Evolutionary conservation across 805 yeast species (phyloP).

Genomic region (Starmerella bacillaris): DNA sequence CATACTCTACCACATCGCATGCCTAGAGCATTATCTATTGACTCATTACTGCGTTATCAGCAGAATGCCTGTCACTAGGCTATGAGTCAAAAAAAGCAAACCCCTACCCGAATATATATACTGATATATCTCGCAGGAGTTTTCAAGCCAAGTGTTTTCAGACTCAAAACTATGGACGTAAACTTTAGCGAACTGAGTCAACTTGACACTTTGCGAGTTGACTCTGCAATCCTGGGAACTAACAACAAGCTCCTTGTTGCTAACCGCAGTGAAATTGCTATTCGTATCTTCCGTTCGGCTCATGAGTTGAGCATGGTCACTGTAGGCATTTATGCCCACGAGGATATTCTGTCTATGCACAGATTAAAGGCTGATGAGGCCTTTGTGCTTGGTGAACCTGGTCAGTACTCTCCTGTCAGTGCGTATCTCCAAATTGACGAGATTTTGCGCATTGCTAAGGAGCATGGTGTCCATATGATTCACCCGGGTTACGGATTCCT

Average conservation of each 20-base stretch:
- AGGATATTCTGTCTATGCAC: constrained; percentile 88
- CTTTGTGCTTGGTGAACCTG: constrained; percentile 74
- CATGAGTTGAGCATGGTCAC: constrained; percentile 95
- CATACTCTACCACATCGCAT: no score
- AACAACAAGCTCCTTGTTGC: constrained; percentile 32
- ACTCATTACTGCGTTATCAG: no score
- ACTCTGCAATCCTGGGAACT: constrained; percentile 30
- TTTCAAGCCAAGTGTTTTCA: no score
- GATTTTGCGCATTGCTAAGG: constrained; percentile 67
- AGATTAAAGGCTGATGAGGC: constrained; percentile 88
- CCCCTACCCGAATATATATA: no score
- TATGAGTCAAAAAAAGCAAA: no score
- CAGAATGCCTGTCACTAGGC: no score
- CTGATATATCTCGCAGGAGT: no score
- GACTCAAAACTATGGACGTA: no score
- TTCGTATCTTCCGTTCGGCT: constrained; percentile 75
- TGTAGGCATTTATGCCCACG: constrained; percentile 91
- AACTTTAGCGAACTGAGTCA: constrained; percentile 20
- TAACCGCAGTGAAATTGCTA: constrained; percentile 21
- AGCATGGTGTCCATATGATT: constrained; percentile 64
- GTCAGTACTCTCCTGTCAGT: constrained; percentile 85
- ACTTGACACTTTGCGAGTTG: constrained; percentile 24
- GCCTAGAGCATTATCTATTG: no score
- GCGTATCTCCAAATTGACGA: constrained; percentile 93
- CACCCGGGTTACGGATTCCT: constrained; percentile 89